A percentile compares a stretch with the other conserved stretches of the same genome.
Evolutionary conservation across 495 filamentous ascomycete genomes (phyloP).

Genomic region (Lasiosphaeris hirsuta): DNA sequence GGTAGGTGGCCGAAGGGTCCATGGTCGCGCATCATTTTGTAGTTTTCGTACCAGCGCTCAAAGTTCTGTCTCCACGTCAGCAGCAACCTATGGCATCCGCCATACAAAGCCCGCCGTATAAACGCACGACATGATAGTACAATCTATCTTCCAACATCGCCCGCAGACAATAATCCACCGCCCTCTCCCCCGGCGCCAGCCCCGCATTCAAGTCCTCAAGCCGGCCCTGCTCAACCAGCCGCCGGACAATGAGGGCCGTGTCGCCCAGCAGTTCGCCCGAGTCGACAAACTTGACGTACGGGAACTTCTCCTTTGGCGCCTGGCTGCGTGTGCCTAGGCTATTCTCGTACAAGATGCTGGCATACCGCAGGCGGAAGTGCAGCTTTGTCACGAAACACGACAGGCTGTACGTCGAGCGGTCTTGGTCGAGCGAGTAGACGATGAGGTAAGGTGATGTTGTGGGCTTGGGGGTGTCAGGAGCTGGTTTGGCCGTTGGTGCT

Average conservation of each 20-base stretch:
- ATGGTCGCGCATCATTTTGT: slow-evolving; percentile 48
- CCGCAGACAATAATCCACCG: slow-evolving; percentile 41
- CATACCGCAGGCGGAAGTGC: slow-evolving; percentile 53
- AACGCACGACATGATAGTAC: slow-evolving; percentile 50
- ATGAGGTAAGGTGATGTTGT: slow-evolving; percentile 11
- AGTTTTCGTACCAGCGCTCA: slow-evolving; percentile 51
- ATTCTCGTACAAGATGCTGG: slow-evolving; percentile 39
- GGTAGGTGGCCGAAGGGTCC: slow-evolving; percentile 38
- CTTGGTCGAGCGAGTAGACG: slow-evolving; percentile 17
- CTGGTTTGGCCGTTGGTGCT: too few species aligned
- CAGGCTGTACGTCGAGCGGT: slow-evolving; percentile 39
- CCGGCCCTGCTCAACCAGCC: slow-evolving; percentile 35
- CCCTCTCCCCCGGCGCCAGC: slow-evolving; percentile 27
- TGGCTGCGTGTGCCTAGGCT: slow-evolving; percentile 35
- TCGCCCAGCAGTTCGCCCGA: slow-evolving; percentile 33
- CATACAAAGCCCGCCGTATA: background rate
- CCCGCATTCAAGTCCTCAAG: slow-evolving; percentile 40
- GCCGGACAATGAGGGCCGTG: slow-evolving; percentile 45
- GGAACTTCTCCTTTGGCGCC: slow-evolving; percentile 52
- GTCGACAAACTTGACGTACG: slow-evolving; percentile 39
- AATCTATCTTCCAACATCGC: slow-evolving; percentile 54
- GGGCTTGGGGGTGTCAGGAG: too few species aligned
- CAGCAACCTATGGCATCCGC: background rate
- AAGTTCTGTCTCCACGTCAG: slow-evolving; percentile 21
- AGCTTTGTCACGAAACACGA: slow-evolving; percentile 58